phyloP scores from a whole-genome alignment of 768 basidiomycete genomes.

The Cubamyces lactineus region DNA sequence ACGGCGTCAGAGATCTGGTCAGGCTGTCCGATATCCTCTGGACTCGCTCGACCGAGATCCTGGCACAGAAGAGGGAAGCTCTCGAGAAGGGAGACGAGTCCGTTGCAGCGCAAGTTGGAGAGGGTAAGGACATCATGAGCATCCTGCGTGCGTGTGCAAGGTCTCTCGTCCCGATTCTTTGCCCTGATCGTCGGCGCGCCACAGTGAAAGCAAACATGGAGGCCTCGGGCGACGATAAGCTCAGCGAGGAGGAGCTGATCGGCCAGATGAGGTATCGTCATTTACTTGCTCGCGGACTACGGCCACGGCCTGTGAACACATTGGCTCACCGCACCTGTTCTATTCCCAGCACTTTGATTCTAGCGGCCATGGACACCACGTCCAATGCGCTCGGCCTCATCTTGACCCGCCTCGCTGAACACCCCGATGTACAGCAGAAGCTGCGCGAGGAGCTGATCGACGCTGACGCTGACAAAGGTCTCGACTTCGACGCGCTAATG shows the following conservation, averaged over 20 bases:
- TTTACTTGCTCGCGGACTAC: background rate
- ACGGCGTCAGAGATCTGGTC: slow-evolving; percentile 36
- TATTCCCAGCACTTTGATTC: slow-evolving; percentile 13
- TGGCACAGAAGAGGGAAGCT: slow-evolving; percentile 41
- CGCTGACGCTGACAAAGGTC: slow-evolving; percentile 6
- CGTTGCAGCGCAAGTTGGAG: slow-evolving; percentile 11
- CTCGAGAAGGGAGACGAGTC: slow-evolving; percentile 40
- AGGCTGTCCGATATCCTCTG: slow-evolving; percentile 42
- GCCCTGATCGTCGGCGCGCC: too few species aligned
- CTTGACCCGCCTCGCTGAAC: slow-evolving; percentile 13
- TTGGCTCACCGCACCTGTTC: background rate
- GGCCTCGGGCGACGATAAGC: slow-evolving; percentile 13
- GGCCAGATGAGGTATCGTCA: slow-evolving; percentile 20
- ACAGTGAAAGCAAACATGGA: slow-evolving; percentile 23
- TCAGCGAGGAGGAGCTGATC: slow-evolving; percentile 18
- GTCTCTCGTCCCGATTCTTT: background rate
- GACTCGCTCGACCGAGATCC: slow-evolving; percentile 35
- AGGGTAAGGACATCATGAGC: slow-evolving; percentile 50
- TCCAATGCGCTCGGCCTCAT: slow-evolving; percentile 20
- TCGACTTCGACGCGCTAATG: slow-evolving; percentile 18
- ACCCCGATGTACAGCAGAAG: slow-evolving; percentile 22
- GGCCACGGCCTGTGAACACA: too few species aligned
- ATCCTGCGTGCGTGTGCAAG: slow-evolving; percentile 41
- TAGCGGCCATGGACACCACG: slow-evolving; percentile 22
- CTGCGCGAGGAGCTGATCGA: slow-evolving; percentile 15